Evolutionary conservation across 495 filamentous ascomycete species (phyloP), one percentile per base, ranked within the genome.

Genomic region (Polyplosphaeria fusca): DNA sequence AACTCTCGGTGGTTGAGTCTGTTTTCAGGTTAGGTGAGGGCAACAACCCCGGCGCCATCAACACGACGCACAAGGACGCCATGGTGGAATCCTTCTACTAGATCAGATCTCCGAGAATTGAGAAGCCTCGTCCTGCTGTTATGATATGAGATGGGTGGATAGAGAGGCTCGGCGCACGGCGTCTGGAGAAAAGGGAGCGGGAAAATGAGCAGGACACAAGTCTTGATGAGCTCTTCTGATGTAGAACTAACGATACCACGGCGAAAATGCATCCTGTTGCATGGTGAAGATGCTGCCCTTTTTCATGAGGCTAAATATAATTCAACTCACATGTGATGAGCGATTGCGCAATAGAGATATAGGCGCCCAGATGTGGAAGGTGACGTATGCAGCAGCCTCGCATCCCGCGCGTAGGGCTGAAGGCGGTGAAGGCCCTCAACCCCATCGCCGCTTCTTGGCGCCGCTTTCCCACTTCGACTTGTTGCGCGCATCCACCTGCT

Each of bases 61-160:
- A 86, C 63, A 87, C 82, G 48, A 86, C 77, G 38, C 80, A 96
- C 71, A 96, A 95, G 82, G 91, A 96, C 71, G 90, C 91, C 41
- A 94, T 98, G 81, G 93, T 98, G 52, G 93, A 98, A 81, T 91
- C 86, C 60, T 98, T 96, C 73, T 98, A 98, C 73, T 98, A 78
- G 81, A 54, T 48, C 50, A 48, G 50, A 43, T 57, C 44, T 55
- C 42, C 25, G 5, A 13, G 20, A 13, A 18, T 41, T 18, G n/a
- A n/a, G n/a, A n/a, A n/a, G n/a, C n/a, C n/a, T n/a, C n/a, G n/a
- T 14, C 42, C 24, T 43, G 25, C 14, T 12, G 39, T 42, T 20
- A 42, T 20, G 18, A 42, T 26, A 41, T 41, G 24, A 26, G 25
- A 25, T 19, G 4, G 42, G 42, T 40, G 27, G 40, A 47, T 49